phyloP scores from a whole-genome alignment of 2,329 filamentous ascomycete species.

The Onygena corvina region DNA sequence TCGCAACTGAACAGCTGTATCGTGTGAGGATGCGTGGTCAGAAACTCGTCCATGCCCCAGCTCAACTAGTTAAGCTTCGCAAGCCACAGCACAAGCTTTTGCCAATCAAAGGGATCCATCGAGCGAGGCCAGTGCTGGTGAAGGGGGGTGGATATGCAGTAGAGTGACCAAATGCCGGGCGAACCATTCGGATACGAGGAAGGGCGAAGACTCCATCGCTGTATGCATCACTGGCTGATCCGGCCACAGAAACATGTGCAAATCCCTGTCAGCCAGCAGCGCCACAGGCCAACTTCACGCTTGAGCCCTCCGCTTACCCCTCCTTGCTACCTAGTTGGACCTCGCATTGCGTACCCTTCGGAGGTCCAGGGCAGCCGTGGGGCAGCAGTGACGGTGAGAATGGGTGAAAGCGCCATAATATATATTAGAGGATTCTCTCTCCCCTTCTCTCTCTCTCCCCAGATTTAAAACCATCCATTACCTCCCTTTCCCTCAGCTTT shows the following conservation, averaged over 20 bases:
- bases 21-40: background rate
- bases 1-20: background rate
- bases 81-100: slow-evolving; percentile 5
- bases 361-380: background rate
- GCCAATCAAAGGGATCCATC: background rate
- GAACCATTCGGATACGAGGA: no score
- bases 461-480: no score
- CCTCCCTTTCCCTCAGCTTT: no score
- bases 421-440: background rate
- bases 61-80: background rate
- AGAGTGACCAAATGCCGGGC: background rate
- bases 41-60: background rate
- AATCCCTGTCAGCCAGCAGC: background rate
- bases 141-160: background rate
- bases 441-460: background rate
- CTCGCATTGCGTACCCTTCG: background rate
- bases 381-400: background rate
- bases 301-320: slow-evolving; percentile 1
- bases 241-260: background rate
- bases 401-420: background rate
- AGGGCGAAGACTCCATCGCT: no score
- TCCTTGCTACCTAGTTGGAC: no score
- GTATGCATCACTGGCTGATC: background rate
- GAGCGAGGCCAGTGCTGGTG: background rate
- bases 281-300: background rate